Conservation (phyloP, 306 rosid genomes). For the Quercus alba region DNA sequence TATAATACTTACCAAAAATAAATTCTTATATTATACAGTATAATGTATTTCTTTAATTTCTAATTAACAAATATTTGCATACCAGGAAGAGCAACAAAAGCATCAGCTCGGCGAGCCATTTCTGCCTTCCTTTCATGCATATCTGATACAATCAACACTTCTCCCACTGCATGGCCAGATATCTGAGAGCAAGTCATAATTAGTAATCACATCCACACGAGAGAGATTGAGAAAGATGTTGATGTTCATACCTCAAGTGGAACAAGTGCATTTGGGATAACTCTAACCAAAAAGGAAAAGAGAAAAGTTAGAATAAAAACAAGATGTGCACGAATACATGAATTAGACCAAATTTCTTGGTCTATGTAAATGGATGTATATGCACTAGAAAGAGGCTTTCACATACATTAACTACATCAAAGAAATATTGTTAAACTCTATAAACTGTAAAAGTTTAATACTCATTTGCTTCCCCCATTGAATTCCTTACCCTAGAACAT, state of each 20-base stretch:
- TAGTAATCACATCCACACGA: neutral
- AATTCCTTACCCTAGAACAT: conserved; percentile 28
- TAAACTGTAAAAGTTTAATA: neutral
- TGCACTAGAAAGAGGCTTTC: neutral
- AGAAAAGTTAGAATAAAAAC: neutral
- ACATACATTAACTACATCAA: neutral
- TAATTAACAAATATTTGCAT: neutral
- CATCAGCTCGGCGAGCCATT: conserved; percentile 29
- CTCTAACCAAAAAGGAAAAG: conserved; percentile 3
- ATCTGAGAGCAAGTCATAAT: conserved; percentile 6
- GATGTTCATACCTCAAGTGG: conserved; percentile 14
- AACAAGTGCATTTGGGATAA: conserved; percentile 31
- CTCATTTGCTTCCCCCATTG: neutral
- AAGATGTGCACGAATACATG: neutral
- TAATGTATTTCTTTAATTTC: neutral
- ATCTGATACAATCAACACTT: conserved; percentile 27
- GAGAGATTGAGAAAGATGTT: neutral
- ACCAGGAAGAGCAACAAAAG: conserved; percentile 34
- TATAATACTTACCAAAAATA: neutral
- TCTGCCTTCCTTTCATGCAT: conserved; percentile 33
- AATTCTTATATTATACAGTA: neutral
- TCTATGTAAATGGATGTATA: neutral
- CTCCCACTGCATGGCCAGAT: conserved; percentile 25
- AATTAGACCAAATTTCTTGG: neutral
- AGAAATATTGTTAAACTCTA: neutral